Conservation (phyloP, 2,329 filamentous ascomycete genomes). For the Ascochyta lentis region DNA sequence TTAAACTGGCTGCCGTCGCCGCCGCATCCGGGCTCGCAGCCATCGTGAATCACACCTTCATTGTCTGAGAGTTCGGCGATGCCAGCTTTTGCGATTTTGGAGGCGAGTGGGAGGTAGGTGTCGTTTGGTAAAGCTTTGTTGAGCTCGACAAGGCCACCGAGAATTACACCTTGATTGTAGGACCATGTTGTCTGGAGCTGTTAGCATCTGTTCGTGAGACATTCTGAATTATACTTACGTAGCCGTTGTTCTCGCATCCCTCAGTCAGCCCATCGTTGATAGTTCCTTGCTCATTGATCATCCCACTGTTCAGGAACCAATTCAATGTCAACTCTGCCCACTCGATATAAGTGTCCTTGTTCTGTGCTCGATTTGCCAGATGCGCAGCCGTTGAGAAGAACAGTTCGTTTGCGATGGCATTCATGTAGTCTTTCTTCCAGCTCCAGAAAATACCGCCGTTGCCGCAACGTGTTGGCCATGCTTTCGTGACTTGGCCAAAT, state of each 20-base stretch:
- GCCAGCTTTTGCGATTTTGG: constrained; percentile 49
- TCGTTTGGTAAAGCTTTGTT: constrained; percentile 49
- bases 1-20: constrained; percentile 69
- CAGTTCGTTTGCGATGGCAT: constrained; percentile 64
- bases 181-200: constrained; percentile 51
- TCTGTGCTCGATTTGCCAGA: constrained; percentile 58
- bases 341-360: constrained; percentile 50
- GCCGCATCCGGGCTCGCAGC: constrained; percentile 49
- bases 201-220: not conserved
- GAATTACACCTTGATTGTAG: constrained; percentile 69
- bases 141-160: constrained; percentile 64
- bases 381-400: constrained; percentile 63
- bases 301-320: constrained; percentile 59
- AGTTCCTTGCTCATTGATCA: constrained; percentile 56
- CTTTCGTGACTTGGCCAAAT: constrained; percentile 55
- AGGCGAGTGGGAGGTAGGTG: constrained; percentile 46
- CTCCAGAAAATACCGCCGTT: constrained; percentile 60
- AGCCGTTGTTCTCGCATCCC: constrained; percentile 61
- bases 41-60: constrained; percentile 52
- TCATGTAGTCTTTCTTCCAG: constrained; percentile 54
- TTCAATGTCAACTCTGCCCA: constrained; percentile 58
- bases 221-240: constrained; percentile 20
- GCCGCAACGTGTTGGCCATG: constrained; percentile 51
- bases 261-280: constrained; percentile 62
- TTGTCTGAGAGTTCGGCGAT: constrained; percentile 45